These are phyloP conservation scores for Aspergillus ruber DNA, from an alignment of 2,329 filamentous ascomycete genomes.

Conservation along the genomic window DNA sequence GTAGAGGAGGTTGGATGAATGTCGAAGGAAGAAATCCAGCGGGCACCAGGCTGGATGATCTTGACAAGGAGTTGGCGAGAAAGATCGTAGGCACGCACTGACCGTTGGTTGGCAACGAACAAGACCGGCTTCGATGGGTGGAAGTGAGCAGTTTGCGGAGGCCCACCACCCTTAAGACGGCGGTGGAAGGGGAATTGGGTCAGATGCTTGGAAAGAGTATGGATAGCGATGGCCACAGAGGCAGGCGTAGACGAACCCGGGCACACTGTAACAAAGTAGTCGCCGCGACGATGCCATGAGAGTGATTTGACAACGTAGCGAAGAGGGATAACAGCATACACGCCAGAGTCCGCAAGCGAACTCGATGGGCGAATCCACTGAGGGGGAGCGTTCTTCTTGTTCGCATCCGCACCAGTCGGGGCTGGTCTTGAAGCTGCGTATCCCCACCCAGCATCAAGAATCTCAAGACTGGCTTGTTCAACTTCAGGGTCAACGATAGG, in stretches of 20 bases:
- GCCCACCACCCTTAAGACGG: conserved; percentile 60
- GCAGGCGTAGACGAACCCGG: conserved; percentile 51
- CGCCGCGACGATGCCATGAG: conserved; percentile 87
- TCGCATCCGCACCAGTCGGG: conserved; percentile 44
- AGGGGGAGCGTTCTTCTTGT: conserved; percentile 67
- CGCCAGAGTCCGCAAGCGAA: conserved; percentile 65
- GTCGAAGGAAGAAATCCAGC: conserved; percentile 91
- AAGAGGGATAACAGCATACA: conserved; percentile 74
- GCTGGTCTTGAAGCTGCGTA: conserved; percentile 62
- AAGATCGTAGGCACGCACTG: conserved; percentile 89
- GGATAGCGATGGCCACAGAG: conserved; percentile 71
- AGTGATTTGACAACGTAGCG: conserved; percentile 77
- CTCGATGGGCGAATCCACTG: conserved; percentile 76
- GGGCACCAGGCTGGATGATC: conserved; percentile 84
- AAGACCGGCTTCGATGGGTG: conserved; percentile 89
- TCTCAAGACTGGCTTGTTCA: conserved; percentile 65
- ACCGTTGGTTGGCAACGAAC: conserved; percentile 91
- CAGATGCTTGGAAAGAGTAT: conserved; percentile 89
- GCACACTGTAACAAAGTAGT: conserved; percentile 89
- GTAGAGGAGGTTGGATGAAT: conserved; percentile 85
- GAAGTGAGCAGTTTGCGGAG: conserved; percentile 84
- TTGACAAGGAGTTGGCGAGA: conserved; percentile 87
- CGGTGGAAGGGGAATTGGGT: conserved; percentile 90
- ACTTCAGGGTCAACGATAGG: conserved; percentile 64
- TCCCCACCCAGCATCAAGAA: conserved; percentile 86